Evolutionary conservation across 2,329 filamentous ascomycete species (phyloP).

Genomic region (Colletotrichum limetticola): DNA sequence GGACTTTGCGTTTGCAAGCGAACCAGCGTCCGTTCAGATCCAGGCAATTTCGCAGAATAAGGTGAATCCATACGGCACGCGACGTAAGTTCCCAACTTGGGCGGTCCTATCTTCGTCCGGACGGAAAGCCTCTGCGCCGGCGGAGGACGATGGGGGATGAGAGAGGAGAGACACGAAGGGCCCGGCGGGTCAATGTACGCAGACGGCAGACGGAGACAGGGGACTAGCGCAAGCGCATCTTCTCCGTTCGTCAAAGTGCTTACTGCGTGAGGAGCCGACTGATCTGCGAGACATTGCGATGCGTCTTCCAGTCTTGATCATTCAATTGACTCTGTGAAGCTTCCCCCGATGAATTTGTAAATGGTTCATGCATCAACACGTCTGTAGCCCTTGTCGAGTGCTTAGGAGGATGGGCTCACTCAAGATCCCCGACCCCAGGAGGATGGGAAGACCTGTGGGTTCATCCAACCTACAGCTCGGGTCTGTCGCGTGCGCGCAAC

Average conservation of each 20-base stretch:
- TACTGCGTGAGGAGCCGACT: neutral
- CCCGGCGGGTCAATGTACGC: neutral
- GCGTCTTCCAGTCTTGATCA: too few relatives aligned
- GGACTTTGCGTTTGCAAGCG: too few relatives aligned
- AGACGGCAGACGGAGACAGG: too few relatives aligned
- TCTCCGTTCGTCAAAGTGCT: neutral
- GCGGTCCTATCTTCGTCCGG: neutral
- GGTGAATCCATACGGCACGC: neutral
- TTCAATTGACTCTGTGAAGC: too few relatives aligned
- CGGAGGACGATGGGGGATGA: too few relatives aligned
- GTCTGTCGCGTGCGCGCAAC: neutral
- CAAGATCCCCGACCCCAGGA: neutral
- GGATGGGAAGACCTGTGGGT: neutral
- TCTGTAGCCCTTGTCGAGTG: too few relatives aligned
- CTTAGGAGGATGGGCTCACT: too few relatives aligned
- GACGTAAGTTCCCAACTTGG: neutral
- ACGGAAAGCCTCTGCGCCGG: neutral
- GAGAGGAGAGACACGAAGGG: too few relatives aligned
- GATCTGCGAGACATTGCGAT: too few relatives aligned
- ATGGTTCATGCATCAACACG: too few relatives aligned
- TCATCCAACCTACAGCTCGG: neutral
- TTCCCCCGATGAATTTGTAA: too few relatives aligned
- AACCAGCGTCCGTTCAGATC: neutral
- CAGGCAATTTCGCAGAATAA: neutral
- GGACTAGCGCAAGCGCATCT: neutral